phyloP scores from a whole-genome alignment of 208 protist species.

The Angomonas desouzai region DNA sequence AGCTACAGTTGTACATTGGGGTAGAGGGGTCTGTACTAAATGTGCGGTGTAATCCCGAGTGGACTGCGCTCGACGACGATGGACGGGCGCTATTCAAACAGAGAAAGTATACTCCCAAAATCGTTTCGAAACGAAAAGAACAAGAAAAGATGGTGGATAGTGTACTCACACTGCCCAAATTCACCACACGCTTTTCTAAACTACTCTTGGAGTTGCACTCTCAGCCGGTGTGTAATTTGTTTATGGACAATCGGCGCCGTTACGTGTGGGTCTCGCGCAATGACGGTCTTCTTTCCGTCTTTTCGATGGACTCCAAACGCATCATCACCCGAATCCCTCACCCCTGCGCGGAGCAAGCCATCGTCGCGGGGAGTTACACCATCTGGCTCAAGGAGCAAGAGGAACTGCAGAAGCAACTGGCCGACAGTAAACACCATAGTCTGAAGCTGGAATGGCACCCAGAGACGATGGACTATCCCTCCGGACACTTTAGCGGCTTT shows the following conservation, averaged over 20 bases:
- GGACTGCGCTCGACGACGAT: constrained; percentile 37
- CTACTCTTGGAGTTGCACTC: constrained; percentile 66
- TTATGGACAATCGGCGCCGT: constrained; percentile 46
- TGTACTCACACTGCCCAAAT: constrained; percentile 24
- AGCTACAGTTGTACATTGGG: constrained; percentile 73
- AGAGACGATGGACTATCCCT: constrained; percentile 45
- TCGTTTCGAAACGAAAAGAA: not conserved
- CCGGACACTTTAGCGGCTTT: constrained; percentile 48
- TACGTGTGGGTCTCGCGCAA: constrained; percentile 71
- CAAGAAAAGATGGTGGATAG: constrained; percentile 25
- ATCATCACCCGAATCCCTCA: constrained; percentile 65
- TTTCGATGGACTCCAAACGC: constrained; percentile 61
- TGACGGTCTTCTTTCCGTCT: constrained; percentile 68
- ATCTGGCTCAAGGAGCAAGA: constrained; percentile 51
- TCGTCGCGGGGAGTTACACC: constrained; percentile 35
- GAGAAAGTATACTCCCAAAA: not conserved
- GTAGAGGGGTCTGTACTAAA: constrained; percentile 71
- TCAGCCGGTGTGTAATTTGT: constrained; percentile 66
- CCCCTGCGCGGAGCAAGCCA: constrained; percentile 48
- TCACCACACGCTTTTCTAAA: constrained; percentile 42
- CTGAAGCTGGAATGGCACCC: constrained; percentile 51
- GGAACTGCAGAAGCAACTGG: constrained; percentile 10
- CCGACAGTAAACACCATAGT: constrained; percentile 10
- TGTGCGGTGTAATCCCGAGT: constrained; percentile 56
- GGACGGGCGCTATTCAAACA: constrained; percentile 38